Evolutionary conservation across 2,329 filamentous ascomycete genomes (phyloP), one percentile per base, ranked within the genome.

Genomic region (Penicillium hordei): DNA sequence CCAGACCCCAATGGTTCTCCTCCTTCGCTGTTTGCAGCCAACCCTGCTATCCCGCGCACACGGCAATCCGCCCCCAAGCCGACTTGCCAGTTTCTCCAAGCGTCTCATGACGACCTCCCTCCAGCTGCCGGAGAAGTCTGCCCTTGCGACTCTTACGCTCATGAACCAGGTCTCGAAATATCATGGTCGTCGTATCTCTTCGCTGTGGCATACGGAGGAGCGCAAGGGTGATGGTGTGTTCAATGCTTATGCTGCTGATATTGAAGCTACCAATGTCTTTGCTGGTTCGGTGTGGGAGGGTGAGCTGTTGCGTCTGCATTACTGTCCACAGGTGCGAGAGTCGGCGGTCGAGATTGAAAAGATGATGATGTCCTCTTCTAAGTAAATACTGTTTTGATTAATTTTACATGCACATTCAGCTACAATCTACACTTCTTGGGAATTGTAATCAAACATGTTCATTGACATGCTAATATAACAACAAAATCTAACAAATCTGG

Each of bases 151-250:
- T 54, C 79, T 97, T 5, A 88, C 88, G 2, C 80, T 99, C 29
- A 76, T 97, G 43, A 85, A 85, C 51, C 89, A 93, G 66, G 85
- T 97, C 2, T 85, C 89, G 0, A 90, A 90, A 74, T 87, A 88
- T 2, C 92, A 99, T 72, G 87, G 87, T 48, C 88, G 86, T 66
- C 95, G 93, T 75, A 85, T 97, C 43, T 85, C 85, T 38, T 86
- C 88, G n/a, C 76, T 99, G 60, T 99, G 94, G 93, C 87, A 95
- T 68, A 96, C 92, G 0, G 93, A 97, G 72, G 94, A 97, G 79
- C 83, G 93, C 49, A 89, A 90, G 72, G 93, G 93, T 7, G 93
- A 97, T 72, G 94, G 94, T 2, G 85, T 88, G 1, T 97, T 90
- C 69, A 89, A 93, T 74, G 82, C 91, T 0, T 74, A 88, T 43